Evolutionary conservation across 345 rosid genomes (phyloP).

Genomic region (Melastoma malabathricum): DNA sequence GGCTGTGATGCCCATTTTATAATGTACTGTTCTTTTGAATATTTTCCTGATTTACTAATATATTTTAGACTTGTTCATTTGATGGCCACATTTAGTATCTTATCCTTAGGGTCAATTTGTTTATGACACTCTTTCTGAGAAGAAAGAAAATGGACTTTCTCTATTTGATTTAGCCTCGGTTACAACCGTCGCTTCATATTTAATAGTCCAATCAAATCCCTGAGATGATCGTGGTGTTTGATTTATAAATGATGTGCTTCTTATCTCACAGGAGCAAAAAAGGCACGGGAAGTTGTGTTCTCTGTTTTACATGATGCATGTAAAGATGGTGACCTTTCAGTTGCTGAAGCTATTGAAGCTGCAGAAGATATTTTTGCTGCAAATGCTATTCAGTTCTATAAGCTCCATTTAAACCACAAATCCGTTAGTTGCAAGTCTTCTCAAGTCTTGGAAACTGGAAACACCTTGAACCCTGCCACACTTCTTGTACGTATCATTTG

Average conservation of each 20-base stretch:
- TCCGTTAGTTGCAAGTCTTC: conserved; percentile 15
- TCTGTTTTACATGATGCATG: conserved; percentile 63
- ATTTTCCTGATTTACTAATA: background rate
- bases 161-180: no score
- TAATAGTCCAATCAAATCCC: no score
- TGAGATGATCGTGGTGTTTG: no score
- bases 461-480: conserved; percentile 15
- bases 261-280: conserved; percentile 52
- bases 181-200: no score
- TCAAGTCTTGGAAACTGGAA: conserved; percentile 11
- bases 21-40: background rate
- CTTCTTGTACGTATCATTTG: conserved; percentile 68
- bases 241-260: no score
- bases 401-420: conserved; percentile 22
- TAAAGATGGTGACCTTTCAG: conserved; percentile 50
- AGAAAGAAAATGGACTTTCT: no score
- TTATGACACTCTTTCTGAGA: no score
- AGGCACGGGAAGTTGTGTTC: conserved; percentile 64
- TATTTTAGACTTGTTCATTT: no score
- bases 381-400: conserved; percentile 59
- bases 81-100: no score
- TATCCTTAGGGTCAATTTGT: no score
- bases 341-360: conserved; percentile 75
- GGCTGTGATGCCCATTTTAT: background rate
- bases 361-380: conserved; percentile 59